Evolutionary conservation across 2,329 filamentous ascomycete genomes (phyloP).

Genomic region (Thermothelomyces thermophilus): DNA sequence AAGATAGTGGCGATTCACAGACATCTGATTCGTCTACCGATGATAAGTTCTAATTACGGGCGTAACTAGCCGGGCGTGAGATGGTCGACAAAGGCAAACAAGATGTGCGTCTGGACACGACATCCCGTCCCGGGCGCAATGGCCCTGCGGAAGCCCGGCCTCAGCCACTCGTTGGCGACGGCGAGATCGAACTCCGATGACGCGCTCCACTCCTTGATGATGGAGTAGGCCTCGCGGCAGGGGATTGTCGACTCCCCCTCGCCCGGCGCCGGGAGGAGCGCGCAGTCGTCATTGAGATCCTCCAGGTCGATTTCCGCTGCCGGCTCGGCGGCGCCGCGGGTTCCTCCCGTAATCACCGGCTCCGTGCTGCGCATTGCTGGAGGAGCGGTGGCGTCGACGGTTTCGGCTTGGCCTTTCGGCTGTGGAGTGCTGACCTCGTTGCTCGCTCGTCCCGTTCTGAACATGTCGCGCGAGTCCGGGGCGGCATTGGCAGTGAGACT

Average conservation of each 20-base stretch:
- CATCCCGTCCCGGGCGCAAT: slow-evolving; percentile 19
- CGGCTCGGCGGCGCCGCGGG: too few species aligned
- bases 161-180: slow-evolving; percentile 15
- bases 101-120: slow-evolving; percentile 21
- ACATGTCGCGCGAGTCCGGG: too few species aligned
- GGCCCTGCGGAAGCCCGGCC: slow-evolving; percentile 20
- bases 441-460: too few species aligned
- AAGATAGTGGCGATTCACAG: too few species aligned
- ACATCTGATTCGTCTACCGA: too few species aligned
- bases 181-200: slow-evolving; percentile 16
- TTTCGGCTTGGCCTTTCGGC: too few species aligned
- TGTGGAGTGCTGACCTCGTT: too few species aligned
- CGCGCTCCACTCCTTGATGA: slow-evolving; percentile 24
- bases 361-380: background rate
- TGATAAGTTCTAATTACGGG: too few species aligned
- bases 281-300: slow-evolving; percentile 10
- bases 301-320: background rate
- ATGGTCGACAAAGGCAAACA: slow-evolving; percentile 23
- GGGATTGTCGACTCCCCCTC: slow-evolving; percentile 27
- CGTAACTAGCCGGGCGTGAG: slow-evolving; percentile 17
- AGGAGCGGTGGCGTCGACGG: too few species aligned
- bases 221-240: slow-evolving; percentile 25
- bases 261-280: slow-evolving; percentile 15
- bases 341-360: background rate
- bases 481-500: too few species aligned